Conservation (phyloP, 2,329 filamentous ascomycete species). For the Diaporthe vaccinii region DNA sequence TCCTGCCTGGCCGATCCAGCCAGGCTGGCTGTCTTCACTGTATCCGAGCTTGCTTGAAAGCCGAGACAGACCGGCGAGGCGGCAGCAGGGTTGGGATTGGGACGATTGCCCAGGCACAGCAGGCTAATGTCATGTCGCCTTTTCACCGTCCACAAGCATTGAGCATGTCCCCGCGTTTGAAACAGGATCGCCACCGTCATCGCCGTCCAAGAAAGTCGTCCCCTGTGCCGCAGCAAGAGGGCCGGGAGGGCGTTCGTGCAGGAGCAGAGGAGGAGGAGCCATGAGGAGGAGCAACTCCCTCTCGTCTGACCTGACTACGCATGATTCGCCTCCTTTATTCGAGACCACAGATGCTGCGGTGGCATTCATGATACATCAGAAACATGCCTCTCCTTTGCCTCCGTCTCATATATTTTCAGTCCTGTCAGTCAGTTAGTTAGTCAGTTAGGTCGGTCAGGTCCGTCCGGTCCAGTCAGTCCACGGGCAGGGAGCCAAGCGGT, state of each 20-base stretch:
- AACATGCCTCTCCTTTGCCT: slow-evolving; percentile 8
- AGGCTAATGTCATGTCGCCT: not conserved
- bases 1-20: slow-evolving; percentile 4
- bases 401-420: not conserved
- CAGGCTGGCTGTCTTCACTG: not conserved
- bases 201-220: slow-evolving; percentile 5
- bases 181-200: slow-evolving; percentile 20
- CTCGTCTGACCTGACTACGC: slow-evolving; percentile 14
- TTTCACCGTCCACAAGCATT: slow-evolving; percentile 26
- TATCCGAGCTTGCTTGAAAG: not conserved
- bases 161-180: slow-evolving; percentile 22
- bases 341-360: slow-evolving; percentile 16
- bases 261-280: not conserved
- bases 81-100: slow-evolving; percentile 15
- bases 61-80: slow-evolving; percentile 25
- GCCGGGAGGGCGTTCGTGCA: not conserved
- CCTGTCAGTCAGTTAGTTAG: not conserved
- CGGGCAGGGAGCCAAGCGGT: slow-evolving; percentile 10
- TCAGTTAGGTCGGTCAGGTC: not conserved
- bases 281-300: not conserved
- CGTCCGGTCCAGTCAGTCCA: slow-evolving; percentile 4
- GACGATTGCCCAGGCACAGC: slow-evolving; percentile 5
- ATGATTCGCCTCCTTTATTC: slow-evolving; percentile 9
- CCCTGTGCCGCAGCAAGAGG: not conserved
- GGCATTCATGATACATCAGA: slow-evolving; percentile 27